Percentiles rank a stretch among this genome's conserved stretches.
phyloP scores from a whole-genome alignment of 768 basidiomycete species.

The Mycena vitilis region DNA sequence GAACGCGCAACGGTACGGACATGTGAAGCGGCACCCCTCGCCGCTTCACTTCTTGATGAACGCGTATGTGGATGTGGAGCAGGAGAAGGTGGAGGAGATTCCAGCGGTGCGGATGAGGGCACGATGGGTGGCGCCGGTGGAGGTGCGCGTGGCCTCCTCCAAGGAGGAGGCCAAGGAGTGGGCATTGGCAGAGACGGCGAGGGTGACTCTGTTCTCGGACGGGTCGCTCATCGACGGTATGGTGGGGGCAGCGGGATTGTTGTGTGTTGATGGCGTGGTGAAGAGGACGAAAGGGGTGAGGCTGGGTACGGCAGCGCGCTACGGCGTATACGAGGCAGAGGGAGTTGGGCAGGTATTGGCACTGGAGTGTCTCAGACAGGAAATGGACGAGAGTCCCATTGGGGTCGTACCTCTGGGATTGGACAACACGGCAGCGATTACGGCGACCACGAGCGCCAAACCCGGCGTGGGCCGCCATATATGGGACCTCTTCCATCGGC shows the following conservation, averaged over 20 bases:
- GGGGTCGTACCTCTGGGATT: slow-evolving; percentile 12
- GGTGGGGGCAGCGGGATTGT: slow-evolving; percentile 30
- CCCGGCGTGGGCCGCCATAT: neutral
- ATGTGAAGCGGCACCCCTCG: slow-evolving; percentile 23
- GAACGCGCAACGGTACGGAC: slow-evolving; percentile 10
- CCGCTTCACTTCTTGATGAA: slow-evolving; percentile 25
- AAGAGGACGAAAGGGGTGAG: no score
- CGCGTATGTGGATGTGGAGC: slow-evolving; percentile 7
- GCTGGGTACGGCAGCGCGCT: no score
- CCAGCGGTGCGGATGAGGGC: slow-evolving; percentile 10
- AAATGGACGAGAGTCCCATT: no score
- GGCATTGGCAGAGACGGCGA: slow-evolving; percentile 24
- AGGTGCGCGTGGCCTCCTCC: slow-evolving; percentile 20
- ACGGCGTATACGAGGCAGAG: no score
- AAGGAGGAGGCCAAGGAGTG: slow-evolving; percentile 22
- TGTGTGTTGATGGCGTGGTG: neutral
- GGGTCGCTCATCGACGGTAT: slow-evolving; percentile 21
- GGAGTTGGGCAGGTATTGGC: no score
- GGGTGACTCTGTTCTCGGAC: slow-evolving; percentile 31
- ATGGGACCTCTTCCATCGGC: slow-evolving; percentile 2
- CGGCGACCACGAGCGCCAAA: neutral
- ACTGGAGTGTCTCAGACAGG: no score
- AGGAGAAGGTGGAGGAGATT: slow-evolving; percentile 19
- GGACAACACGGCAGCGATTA: neutral
- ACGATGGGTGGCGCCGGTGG: neutral